These are phyloP conservation scores for Microsporum audouinii DNA, from an alignment of 2,329 filamentous ascomycete genomes.

Conservation along the genomic window DNA sequence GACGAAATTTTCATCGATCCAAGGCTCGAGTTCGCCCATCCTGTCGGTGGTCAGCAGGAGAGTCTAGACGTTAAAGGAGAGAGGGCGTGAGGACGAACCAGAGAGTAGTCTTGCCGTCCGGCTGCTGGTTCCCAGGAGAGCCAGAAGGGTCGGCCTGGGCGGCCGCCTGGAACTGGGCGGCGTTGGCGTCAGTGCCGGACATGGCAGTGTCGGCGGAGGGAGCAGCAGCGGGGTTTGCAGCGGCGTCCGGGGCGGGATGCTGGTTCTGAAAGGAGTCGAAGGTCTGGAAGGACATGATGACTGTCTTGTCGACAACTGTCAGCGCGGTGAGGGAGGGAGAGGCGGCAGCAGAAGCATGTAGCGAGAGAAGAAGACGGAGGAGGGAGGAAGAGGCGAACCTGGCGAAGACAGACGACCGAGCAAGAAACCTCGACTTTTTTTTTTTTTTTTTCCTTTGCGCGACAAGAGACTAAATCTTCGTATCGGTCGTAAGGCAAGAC, in stretches of 20 bases:
- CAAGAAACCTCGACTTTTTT: not conserved
- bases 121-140: slow-evolving; percentile 38
- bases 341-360: not conserved
- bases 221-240: slow-evolving; percentile 36
- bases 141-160: slow-evolving; percentile 34
- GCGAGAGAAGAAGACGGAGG: not conserved
- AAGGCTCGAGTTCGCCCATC: slow-evolving; percentile 98
- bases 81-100: slow-evolving; percentile 33
- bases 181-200: slow-evolving; percentile 44
- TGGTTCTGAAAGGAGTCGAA: slow-evolving; percentile 54
- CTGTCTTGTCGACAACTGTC: slow-evolving; percentile 26
- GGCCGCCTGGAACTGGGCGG: slow-evolving; percentile 40
- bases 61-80: not conserved
- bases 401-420: not conserved
- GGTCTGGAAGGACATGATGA: slow-evolving; percentile 50
- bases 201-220: slow-evolving; percentile 44
- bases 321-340: not conserved
- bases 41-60: slow-evolving; percentile 35
- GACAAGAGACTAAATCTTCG: not conserved
- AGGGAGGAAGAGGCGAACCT: slow-evolving; percentile 1
- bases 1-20: slow-evolving; percentile 99
- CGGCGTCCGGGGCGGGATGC: slow-evolving; percentile 44
- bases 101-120: slow-evolving; percentile 46
- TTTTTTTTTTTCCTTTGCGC: slow-evolving; percentile 3
- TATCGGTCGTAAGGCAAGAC: slow-evolving; percentile 2